A percentile compares a stretch with the other conserved stretches of the same genome.
phyloP scores from a whole-genome alignment of 2,329 filamentous ascomycete genomes.

The Diaporthe sp. region DNA sequence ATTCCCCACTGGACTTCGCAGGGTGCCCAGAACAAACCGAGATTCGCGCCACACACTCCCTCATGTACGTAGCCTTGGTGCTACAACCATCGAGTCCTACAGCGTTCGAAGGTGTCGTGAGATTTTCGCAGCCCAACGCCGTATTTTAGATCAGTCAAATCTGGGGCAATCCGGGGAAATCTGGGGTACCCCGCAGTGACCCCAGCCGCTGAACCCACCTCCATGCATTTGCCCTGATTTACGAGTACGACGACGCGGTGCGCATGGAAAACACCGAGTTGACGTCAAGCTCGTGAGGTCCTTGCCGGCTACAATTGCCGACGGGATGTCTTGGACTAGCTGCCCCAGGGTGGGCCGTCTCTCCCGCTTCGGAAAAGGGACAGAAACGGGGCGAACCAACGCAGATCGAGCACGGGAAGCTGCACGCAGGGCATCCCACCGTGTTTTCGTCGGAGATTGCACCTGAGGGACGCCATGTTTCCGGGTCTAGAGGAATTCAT shows the following conservation, averaged over 20 bases:
- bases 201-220: background rate
- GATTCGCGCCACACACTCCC: too few relatives aligned
- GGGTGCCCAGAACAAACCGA: background rate
- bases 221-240: background rate
- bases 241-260: background rate
- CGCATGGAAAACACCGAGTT: background rate
- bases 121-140: background rate
- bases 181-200: conserved; percentile 1
- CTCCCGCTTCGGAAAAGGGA: background rate
- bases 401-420: background rate
- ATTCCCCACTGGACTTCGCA: too few relatives aligned
- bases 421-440: background rate
- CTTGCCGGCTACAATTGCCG: conserved; percentile 23
- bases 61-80: background rate
- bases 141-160: background rate
- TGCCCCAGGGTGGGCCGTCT: too few relatives aligned
- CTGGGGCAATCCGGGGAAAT: background rate
- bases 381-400: background rate
- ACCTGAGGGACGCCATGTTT: background rate
- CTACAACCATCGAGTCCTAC: background rate
- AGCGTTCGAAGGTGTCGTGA: background rate
- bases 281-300: background rate
- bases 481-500: background rate
- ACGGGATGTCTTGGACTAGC: background rate
- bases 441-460: background rate